These are phyloP conservation scores for Epichloe sibirici DNA, from an alignment of 2,329 filamentous ascomycete genomes.

Conservation along the genomic window DNA sequence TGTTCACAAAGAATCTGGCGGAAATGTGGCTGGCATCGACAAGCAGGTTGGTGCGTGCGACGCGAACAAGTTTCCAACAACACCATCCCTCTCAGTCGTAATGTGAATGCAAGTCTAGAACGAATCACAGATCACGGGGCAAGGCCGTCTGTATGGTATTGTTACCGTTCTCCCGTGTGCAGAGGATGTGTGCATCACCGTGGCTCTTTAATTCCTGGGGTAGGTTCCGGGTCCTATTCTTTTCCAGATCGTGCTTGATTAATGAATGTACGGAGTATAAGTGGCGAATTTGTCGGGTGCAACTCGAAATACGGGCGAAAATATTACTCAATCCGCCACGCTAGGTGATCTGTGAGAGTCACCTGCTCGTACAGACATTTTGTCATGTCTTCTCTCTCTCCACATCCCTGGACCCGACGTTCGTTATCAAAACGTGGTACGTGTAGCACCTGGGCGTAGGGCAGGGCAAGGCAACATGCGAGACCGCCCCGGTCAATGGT, in stretches of 20 bases:
- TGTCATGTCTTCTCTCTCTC: neutral
- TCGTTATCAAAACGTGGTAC: neutral
- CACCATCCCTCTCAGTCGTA: too few species aligned
- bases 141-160: neutral
- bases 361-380: neutral
- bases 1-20: neutral
- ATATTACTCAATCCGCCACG: neutral
- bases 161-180: neutral
- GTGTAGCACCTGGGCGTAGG: neutral
- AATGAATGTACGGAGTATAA: neutral
- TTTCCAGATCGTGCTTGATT: neutral
- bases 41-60: neutral
- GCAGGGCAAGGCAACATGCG: neutral
- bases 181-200: neutral
- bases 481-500: neutral
- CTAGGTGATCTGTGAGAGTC: neutral
- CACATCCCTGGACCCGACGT: neutral
- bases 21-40: neutral
- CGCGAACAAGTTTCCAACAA: neutral
- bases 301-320: neutral
- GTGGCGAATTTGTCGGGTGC: neutral
- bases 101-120: conserved; percentile 1
- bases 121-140: neutral
- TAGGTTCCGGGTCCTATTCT: neutral
- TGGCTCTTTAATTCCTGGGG: neutral